These are phyloP conservation scores for Plantago ovata DNA, from an alignment of 257 asterid genomes.

Conservation along the genomic window DNA sequence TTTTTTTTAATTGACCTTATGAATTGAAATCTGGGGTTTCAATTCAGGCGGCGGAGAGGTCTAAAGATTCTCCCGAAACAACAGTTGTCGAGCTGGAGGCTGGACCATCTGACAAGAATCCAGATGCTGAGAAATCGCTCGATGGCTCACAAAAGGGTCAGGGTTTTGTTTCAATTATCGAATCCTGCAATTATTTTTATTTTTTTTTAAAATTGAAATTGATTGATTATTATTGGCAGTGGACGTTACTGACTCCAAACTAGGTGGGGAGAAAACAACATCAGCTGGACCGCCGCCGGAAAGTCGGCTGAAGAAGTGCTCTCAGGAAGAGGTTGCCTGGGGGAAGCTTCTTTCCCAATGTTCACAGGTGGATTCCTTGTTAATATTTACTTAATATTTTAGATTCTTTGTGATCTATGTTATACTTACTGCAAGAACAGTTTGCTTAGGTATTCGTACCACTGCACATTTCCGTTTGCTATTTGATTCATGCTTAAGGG, in stretches of 20 bases:
- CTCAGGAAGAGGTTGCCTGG: slow-evolving; percentile 59
- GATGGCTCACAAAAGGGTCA: too few relatives aligned
- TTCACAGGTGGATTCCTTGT: slow-evolving; percentile 45
- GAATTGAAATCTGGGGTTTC: slow-evolving; percentile 3
- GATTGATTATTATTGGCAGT: slow-evolving; percentile 14
- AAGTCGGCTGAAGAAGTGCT: slow-evolving; percentile 53
- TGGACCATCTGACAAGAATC: slow-evolving; percentile 47
- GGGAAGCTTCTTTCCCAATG: slow-evolving; percentile 75
- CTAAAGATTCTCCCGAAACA: slow-evolving; percentile 32
- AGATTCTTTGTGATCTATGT: too few relatives aligned
- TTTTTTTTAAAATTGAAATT: neutral
- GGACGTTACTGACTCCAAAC: slow-evolving; percentile 35
- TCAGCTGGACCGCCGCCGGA: slow-evolving; percentile 21
- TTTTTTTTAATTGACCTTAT: neutral
- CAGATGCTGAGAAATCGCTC: too few relatives aligned
- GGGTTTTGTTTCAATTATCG: neutral
- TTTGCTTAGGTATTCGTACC: too few relatives aligned
- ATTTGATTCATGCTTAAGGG: neutral
- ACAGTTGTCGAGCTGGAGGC: slow-evolving; percentile 27
- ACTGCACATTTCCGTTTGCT: neutral
- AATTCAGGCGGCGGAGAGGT: slow-evolving; percentile 70
- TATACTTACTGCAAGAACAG: too few relatives aligned
- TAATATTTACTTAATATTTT: too few relatives aligned
- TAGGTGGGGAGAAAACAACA: slow-evolving; percentile 43
- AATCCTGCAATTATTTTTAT: neutral